Evolutionary conservation across 2,329 filamentous ascomycete genomes (phyloP), one percentile per base, ranked within the genome.

Genomic region (Venturia nashicola): DNA sequence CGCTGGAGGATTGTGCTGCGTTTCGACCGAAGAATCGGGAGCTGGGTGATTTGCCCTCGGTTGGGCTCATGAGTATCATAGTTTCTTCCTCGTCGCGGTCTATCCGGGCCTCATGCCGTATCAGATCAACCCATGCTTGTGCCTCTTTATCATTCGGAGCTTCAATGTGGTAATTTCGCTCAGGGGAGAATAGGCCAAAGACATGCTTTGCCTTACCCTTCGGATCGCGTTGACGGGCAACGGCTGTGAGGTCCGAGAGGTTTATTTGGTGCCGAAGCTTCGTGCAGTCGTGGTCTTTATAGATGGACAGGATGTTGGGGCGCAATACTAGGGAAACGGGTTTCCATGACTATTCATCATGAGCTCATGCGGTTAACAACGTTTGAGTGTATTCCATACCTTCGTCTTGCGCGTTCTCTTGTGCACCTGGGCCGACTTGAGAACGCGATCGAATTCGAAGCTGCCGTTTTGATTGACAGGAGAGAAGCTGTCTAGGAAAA

Each of bases 351-450:
- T 96, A 75, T 66, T 72, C 72, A 68, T 36, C 61, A n/a, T 60
- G 14, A 42, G 59, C 67, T 67, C 34, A 20, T 63, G 46, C 16
- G 34, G 23, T 51, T 23, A 9, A 40, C 23, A 36, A 20, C n/a
- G 61, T 8, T 34, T 18, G 40, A n/a, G 3, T n/a, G 2, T 5
- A 54, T 32, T 8, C 67, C 65, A 66, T 75, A 91, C 90, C 86
- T 95, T 96, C 66, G 93, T 97, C 79, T 93, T 96, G 70, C 92
- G 88, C 20, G 91, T 95, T 69, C 93, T 86, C 76, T 96, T 96
- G 72, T 89, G 83, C 46, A 96, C 86, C 68, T 88, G 88, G 65
- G 93, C 92, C 65, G 88, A 86, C 78, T 96, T 97, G 74, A 97
- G 83, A 64, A 97, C 90, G 61, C 91, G 87, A 75, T 99, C 94